These are phyloP conservation scores for Limtongia smithiae DNA, from an alignment of 805 yeast species.

Conservation along the genomic window DNA sequence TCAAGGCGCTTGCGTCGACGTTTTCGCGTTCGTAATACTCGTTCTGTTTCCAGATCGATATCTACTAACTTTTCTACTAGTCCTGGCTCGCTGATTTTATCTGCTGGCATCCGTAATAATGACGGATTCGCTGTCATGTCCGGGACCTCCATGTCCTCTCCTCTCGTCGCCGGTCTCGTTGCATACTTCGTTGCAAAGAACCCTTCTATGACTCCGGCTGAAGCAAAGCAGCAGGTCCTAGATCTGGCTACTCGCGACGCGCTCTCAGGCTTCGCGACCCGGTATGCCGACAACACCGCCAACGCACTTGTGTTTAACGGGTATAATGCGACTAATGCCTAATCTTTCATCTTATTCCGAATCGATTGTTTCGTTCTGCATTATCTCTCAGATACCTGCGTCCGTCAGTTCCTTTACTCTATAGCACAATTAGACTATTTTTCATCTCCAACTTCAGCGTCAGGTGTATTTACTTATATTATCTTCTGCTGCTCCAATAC, in stretches of 20 bases:
- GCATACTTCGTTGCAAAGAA: slow-evolving; percentile 48
- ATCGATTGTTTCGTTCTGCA: too few species aligned
- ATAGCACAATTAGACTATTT: too few species aligned
- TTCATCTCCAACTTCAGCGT: too few species aligned
- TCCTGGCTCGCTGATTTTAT: slow-evolving; percentile 70
- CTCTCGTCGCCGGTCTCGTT: slow-evolving; percentile 88
- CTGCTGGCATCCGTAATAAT: slow-evolving; percentile 40
- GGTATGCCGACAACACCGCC: too few species aligned
- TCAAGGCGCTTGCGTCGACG: slow-evolving; percentile 24
- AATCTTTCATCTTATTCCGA: too few species aligned
- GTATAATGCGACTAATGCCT: too few species aligned
- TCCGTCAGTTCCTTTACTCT: too few species aligned
- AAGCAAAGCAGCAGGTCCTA: slow-evolving; percentile 30
- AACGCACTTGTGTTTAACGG: too few species aligned
- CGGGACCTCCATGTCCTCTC: slow-evolving; percentile 98
- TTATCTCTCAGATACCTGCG: too few species aligned
- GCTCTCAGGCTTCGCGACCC: too few species aligned
- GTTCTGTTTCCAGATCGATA: slow-evolving; percentile 46
- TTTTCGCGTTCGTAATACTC: slow-evolving; percentile 45
- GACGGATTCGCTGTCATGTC: slow-evolving; percentile 14
- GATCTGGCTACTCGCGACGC: too few species aligned
- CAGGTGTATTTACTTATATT: too few species aligned
- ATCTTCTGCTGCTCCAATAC: neutral
- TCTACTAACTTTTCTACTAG: slow-evolving; percentile 44
- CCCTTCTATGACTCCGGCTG: slow-evolving; percentile 21